Percentiles rank a stretch among this genome's conserved stretches.
Conservation (phyloP, 345 rosid genomes). For the Salix caprea region DNA sequence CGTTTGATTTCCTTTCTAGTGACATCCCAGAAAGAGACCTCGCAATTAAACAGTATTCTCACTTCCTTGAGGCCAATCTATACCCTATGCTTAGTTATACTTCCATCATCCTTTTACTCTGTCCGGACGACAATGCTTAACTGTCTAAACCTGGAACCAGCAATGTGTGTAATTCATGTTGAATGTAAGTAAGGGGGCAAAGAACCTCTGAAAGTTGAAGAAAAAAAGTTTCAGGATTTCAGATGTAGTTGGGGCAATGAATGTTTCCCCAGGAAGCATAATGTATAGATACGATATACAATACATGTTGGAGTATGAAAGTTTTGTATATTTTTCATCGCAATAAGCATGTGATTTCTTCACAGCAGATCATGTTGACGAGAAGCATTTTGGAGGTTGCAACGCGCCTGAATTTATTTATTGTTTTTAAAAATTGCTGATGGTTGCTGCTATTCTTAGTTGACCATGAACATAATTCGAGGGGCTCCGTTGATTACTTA, state of each 20-base stretch:
- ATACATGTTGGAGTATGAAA: background rate
- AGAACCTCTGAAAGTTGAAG: background rate
- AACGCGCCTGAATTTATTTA: no score
- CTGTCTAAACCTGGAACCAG: background rate
- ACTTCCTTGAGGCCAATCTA: conserved; percentile 71
- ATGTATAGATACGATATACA: background rate
- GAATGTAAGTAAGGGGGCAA: background rate
- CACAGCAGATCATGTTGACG: no score
- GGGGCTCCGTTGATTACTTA: no score
- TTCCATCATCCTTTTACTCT: conserved; percentile 60
- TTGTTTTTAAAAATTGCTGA: no score
- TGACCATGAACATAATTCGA: no score
- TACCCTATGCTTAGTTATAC: conserved; percentile 94
- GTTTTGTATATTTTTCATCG: background rate
- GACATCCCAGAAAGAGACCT: conserved; percentile 59
- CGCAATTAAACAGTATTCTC: conserved; percentile 57
- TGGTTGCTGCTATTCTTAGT: no score
- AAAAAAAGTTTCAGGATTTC: background rate
- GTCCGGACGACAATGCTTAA: conserved; percentile 35
- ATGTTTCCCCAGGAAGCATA: background rate
- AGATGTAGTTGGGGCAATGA: background rate
- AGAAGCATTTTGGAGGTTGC: no score
- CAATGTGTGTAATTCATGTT: background rate
- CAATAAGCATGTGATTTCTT: no score
- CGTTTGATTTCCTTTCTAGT: conserved; percentile 64